Conservation (phyloP, 768 basidiomycete genomes). For the Lentinula aciculospora region DNA sequence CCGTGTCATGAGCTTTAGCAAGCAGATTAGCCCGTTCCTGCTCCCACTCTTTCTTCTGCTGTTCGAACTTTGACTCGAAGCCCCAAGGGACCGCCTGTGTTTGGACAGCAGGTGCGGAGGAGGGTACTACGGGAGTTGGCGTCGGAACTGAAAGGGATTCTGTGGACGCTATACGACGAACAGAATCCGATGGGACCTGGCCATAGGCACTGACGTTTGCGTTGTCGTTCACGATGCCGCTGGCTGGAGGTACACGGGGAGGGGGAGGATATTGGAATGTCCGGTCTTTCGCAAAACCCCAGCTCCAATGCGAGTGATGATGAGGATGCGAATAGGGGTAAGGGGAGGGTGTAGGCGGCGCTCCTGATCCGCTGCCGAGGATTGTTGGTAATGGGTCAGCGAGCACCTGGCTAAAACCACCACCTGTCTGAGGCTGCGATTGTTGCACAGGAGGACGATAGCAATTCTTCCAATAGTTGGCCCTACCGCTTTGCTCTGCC, state of each 20-base stretch:
- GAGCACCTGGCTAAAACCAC: not conserved
- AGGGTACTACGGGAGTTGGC: not conserved
- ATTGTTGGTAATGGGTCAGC: not conserved
- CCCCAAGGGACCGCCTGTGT: constrained; percentile 5
- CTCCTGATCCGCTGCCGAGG: not conserved
- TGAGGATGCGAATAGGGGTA: constrained; percentile 7
- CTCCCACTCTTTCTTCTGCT: constrained; percentile 28
- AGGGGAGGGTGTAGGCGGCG: not conserved
- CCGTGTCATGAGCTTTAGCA: constrained; percentile 46
- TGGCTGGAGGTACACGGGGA: not conserved
- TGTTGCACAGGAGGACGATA: constrained; percentile 8
- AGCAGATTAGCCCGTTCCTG: constrained; percentile 41
- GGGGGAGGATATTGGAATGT: not conserved
- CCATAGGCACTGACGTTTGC: not conserved
- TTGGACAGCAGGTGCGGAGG: not conserved
- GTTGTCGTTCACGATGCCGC: not conserved
- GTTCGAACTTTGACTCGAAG: constrained; percentile 2
- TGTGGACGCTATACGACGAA: constrained; percentile 2
- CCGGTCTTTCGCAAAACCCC: constrained; percentile 7
- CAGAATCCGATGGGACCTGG: constrained; percentile 3
- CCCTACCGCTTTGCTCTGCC: constrained; percentile 19
- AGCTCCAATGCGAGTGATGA: constrained; percentile 7
- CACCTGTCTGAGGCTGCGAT: constrained; percentile 7
- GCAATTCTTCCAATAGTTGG: constrained; percentile 12
- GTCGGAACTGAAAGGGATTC: not conserved